Conservation (phyloP, 257 asterid genomes). For the Scutellaria galericulata region DNA sequence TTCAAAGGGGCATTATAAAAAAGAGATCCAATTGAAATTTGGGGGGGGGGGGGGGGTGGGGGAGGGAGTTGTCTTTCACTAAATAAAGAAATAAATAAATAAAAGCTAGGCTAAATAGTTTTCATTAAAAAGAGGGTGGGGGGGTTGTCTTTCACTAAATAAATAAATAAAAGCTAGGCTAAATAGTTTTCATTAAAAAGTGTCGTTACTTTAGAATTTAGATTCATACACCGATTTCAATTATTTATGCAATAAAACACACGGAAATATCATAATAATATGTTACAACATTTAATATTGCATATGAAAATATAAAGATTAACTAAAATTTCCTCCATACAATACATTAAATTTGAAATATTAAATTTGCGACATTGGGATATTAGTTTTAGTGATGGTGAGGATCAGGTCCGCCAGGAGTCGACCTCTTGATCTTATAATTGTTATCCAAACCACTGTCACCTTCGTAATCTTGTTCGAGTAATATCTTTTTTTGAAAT, state of each 20-base stretch:
- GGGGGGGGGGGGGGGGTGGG: no score
- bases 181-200: not conserved
- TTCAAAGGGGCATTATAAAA: no score
- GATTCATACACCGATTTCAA: not conserved
- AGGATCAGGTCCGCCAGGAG: slow-evolving; percentile 66
- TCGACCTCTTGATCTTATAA: slow-evolving; percentile 33
- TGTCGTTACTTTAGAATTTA: not conserved
- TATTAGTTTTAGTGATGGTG: slow-evolving; percentile 43
- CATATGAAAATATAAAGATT: not conserved
- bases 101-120: not conserved
- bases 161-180: no score
- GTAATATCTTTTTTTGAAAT: slow-evolving; percentile 29
- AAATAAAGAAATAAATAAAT: not conserved
- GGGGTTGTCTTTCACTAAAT: not conserved
- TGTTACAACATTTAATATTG: not conserved
- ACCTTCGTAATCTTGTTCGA: slow-evolving; percentile 27
- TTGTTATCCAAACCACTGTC: not conserved
- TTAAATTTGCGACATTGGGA: not conserved
- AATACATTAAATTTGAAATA: not conserved
- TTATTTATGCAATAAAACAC: not conserved
- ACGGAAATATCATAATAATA: not conserved
- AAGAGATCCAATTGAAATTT: no score
- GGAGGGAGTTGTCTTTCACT: no score
- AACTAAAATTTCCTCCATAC: not conserved
- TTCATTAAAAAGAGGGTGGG: slow-evolving; percentile 1